Percentiles rank a stretch among this genome's conserved stretches.
Evolutionary conservation across 2,329 filamentous ascomycete species (phyloP).

Genomic region (Diplodia mutila): DNA sequence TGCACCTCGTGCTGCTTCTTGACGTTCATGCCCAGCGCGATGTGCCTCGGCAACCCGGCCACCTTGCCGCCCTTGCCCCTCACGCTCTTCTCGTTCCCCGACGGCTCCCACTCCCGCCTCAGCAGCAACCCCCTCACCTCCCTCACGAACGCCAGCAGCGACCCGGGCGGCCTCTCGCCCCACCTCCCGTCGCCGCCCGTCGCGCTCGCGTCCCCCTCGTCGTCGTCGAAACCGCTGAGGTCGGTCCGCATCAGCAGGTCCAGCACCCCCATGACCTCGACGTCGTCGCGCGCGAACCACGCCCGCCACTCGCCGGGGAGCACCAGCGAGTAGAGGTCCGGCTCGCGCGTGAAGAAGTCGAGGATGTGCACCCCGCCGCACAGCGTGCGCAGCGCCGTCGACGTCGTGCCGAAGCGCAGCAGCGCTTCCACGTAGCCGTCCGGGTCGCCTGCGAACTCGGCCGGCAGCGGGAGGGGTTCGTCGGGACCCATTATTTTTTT

Average conservation of each 20-base stretch:
- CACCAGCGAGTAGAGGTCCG: conserved; percentile 77
- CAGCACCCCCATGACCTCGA: conserved; percentile 74
- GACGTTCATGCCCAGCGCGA: conserved; percentile 88
- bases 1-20: conserved; percentile 96
- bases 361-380: conserved; percentile 96
- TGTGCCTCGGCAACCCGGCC: conserved; percentile 58
- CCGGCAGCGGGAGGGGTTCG: conserved; percentile 67
- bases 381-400: conserved; percentile 80
- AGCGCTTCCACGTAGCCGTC: conserved; percentile 81
- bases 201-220: conserved; percentile 2
- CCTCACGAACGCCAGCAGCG: conserved; percentile 72
- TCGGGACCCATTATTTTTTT: conserved; percentile 50
- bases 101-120: conserved; percentile 59
- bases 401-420: conserved; percentile 73
- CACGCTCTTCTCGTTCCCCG: background rate
- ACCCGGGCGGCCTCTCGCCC: conserved; percentile 49
- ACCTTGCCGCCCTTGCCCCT: background rate
- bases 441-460: conserved; percentile 66
- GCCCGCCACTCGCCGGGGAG: conserved; percentile 79
- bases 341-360: conserved; percentile 88
- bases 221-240: conserved; percentile 51
- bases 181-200: background rate
- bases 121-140: conserved; percentile 73
- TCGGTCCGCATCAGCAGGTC: conserved; percentile 82
- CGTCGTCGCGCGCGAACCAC: conserved; percentile 67